Conservation (phyloP, 495 filamentous ascomycete species). For the Pyrenula aspistea region DNA sequence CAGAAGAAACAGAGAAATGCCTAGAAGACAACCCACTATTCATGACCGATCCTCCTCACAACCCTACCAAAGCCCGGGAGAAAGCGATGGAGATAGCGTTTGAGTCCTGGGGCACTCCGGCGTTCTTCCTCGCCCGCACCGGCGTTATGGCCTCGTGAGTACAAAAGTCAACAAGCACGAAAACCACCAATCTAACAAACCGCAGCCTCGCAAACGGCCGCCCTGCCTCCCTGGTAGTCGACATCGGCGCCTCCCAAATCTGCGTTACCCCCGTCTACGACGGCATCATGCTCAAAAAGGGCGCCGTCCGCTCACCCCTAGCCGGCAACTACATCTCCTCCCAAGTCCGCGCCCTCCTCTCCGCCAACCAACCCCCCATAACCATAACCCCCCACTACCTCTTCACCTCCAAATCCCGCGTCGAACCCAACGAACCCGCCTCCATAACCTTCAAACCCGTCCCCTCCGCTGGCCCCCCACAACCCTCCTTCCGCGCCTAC, state of each 20-base stretch:
- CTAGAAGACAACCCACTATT: slow-evolving; percentile 81
- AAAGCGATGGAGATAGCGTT: slow-evolving; percentile 89
- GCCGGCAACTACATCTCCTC: slow-evolving; percentile 82
- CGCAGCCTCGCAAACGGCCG: slow-evolving; percentile 78
- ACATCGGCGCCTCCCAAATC: slow-evolving; percentile 82
- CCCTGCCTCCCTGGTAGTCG: slow-evolving; percentile 80
- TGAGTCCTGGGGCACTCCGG: slow-evolving; percentile 88
- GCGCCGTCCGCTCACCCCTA: slow-evolving; percentile 67
- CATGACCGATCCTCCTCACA: slow-evolving; percentile 93
- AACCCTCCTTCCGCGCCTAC: slow-evolving; percentile 60
- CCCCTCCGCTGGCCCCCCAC: slow-evolving; percentile 44
- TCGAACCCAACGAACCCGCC: slow-evolving; percentile 76
- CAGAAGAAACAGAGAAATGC: slow-evolving; percentile 60
- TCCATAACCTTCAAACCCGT: slow-evolving; percentile 60
- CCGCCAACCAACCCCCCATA: slow-evolving; percentile 54
- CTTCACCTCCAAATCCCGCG: slow-evolving; percentile 70
- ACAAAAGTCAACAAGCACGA: neutral
- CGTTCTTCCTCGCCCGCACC: slow-evolving; percentile 74
- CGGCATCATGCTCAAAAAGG: slow-evolving; percentile 85
- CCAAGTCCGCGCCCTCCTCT: slow-evolving; percentile 74
- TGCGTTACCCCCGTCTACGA: slow-evolving; percentile 89
- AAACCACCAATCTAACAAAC: neutral
- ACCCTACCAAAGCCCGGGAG: slow-evolving; percentile 72
- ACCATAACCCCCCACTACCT: slow-evolving; percentile 78
- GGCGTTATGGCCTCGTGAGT: slow-evolving; percentile 55